Percentiles rank a stretch among this genome's conserved stretches.
Evolutionary conservation across 345 rosid species (phyloP).

Genomic region (Pugionium dolabratum): DNA sequence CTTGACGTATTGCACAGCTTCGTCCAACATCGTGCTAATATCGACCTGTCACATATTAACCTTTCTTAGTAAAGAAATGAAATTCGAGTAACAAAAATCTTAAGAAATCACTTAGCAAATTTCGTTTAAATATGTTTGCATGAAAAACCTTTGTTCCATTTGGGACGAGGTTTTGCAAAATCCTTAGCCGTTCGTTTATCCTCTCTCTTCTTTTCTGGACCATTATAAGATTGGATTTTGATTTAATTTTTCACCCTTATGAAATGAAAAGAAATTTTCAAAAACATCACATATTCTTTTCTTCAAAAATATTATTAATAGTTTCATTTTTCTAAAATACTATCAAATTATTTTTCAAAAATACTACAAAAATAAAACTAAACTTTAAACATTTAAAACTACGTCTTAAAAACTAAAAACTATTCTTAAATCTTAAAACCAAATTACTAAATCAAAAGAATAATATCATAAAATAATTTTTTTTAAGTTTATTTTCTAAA

Average conservation of each 20-base stretch:
- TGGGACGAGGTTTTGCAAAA: constrained; percentile 75
- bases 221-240: background rate
- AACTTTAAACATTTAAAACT: too few species aligned
- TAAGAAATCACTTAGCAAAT: background rate
- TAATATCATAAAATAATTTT: too few species aligned
- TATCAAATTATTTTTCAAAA: too few species aligned
- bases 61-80: background rate
- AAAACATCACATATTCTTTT: too few species aligned
- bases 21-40: constrained; percentile 91
- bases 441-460: too few species aligned
- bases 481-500: too few species aligned
- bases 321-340: too few species aligned
- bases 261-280: too few species aligned
- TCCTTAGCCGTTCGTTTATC: constrained; percentile 73
- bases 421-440: too few species aligned
- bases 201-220: constrained; percentile 82
- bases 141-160: constrained; percentile 72
- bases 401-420: too few species aligned
- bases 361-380: too few species aligned
- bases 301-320: too few species aligned
- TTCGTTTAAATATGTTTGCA: background rate
- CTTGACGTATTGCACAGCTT: constrained; percentile 81
- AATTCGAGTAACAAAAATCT: background rate
- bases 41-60: constrained; percentile 53
- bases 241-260: background rate